These are phyloP conservation scores for Verticillium alfalfae DNA, from an alignment of 2,329 filamentous ascomycete genomes.

Conservation along the genomic window DNA sequence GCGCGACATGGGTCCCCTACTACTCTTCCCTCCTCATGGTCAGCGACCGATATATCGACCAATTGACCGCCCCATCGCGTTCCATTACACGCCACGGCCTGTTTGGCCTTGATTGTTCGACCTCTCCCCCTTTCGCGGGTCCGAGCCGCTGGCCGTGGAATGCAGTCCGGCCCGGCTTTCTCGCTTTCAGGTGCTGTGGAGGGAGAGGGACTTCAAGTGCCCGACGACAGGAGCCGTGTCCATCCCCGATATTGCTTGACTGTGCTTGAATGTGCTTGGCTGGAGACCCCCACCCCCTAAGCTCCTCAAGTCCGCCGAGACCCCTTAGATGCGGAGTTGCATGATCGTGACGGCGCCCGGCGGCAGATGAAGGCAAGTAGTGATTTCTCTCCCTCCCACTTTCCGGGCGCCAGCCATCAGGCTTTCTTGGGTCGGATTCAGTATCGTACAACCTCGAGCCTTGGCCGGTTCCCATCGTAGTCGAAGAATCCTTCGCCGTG, in stretches of 20 bases:
- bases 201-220: neutral
- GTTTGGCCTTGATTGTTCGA: neutral
- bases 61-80: neutral
- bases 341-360: neutral
- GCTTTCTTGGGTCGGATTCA: neutral
- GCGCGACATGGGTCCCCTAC: neutral
- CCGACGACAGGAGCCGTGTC: neutral
- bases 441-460: neutral
- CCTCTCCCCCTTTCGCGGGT: neutral
- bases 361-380: neutral
- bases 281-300: neutral
- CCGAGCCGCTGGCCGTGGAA: neutral
- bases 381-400: too few relatives aligned
- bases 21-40: neutral
- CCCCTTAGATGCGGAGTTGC: neutral
- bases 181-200: neutral
- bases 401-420: neutral
- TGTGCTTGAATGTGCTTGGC: neutral
- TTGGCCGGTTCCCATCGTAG: neutral
- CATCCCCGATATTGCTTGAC: neutral
- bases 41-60: neutral
- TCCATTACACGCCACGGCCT: neutral
- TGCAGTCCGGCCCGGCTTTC: neutral
- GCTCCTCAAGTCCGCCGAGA: neutral
- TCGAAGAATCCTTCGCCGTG: too few relatives aligned